Evolutionary conservation across 441 rosid genomes (phyloP), one percentile per base, ranked within the genome.

Genomic region (Eutrema salsugineum): DNA sequence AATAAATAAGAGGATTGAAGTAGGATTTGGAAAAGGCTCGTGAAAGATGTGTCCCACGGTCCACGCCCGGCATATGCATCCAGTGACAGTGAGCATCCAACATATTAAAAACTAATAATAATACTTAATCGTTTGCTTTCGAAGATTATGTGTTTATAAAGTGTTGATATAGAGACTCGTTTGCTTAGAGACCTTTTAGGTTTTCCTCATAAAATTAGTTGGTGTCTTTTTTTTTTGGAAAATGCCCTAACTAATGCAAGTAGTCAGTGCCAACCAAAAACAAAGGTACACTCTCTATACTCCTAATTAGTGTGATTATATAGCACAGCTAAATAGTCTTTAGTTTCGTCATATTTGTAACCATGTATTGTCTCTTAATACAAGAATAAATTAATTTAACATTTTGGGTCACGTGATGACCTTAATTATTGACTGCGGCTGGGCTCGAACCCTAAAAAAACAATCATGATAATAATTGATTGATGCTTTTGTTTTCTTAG

Each of bases 11-110:
- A 14, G 33, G 40, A 40, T 42, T 19, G 39, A 56, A 63, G 38
- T 70, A 56, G 51, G 67, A 73, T 66, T 59, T 49, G 40, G 57
- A 44, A 63, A 44, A 20, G 43, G 39, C 71, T 76, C 76, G 79
- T 70, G 71, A 76, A 63, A 48, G 67, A 56, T 70, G 71, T 46
- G 71, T 54, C 75, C 70, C 71, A 75, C 43, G 57, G 73, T 69
- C 75, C 79, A 76, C 71, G 63, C 71, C 76, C 48, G 39, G 66
- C 79, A 75, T 36, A 60, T 68, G 27, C 65, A 54, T 47, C 61
- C n/a, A 68, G 58, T 35, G 57, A 61, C 74, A 64, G 68, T 47
- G 50, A 70, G 76, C 71, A 76, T 76, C 75, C 66, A 63, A 56
- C 56, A 1, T 19, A 48, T 70, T 55, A 46, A 15, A 16, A 43